Evolutionary conservation across 1,284 basidiomycete species (phyloP).

Genomic region (Cryptococcus sp.): DNA sequence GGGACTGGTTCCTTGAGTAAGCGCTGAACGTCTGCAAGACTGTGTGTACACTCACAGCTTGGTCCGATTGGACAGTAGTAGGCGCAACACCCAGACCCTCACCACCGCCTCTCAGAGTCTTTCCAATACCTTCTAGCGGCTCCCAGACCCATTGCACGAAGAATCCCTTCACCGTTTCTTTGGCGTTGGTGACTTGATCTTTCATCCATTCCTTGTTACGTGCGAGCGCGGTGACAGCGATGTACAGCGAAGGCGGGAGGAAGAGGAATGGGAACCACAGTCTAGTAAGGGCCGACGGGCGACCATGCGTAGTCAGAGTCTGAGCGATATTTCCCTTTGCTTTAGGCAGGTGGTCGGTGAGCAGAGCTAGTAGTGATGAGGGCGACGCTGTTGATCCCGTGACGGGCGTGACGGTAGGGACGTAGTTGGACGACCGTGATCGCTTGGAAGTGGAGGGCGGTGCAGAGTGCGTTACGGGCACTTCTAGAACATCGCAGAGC

Average conservation of each 20-base stretch:
- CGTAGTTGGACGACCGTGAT: slow-evolving; percentile 21
- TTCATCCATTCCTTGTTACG: slow-evolving; percentile 51
- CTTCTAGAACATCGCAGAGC: slow-evolving; percentile 1
- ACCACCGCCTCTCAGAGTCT: slow-evolving; percentile 65
- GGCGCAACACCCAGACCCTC: slow-evolving; percentile 58
- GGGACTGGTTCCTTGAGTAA: slow-evolving; percentile 60
- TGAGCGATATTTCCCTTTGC: slow-evolving; percentile 18
- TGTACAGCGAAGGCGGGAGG: slow-evolving; percentile 43
- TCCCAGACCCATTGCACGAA: slow-evolving; percentile 83
- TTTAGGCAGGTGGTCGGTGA: slow-evolving; percentile 38
- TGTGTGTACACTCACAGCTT: slow-evolving; percentile 32
- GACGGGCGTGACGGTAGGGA: slow-evolving; percentile 16
- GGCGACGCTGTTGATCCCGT: slow-evolving; percentile 39
- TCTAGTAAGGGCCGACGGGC: slow-evolving; percentile 45
- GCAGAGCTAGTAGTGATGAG: slow-evolving; percentile 34
- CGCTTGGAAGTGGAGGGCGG: background rate
- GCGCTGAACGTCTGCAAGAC: background rate
- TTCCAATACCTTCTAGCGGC: slow-evolving; percentile 77
- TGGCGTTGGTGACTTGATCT: slow-evolving; percentile 63
- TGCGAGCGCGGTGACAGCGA: slow-evolving; percentile 25
- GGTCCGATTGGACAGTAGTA: slow-evolving; percentile 50
- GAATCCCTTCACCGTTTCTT: slow-evolving; percentile 74
- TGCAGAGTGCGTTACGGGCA: background rate
- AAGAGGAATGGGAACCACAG: slow-evolving; percentile 53
- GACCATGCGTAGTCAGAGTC: slow-evolving; percentile 33